Evolutionary conservation across 306 rosid species (phyloP).

Genomic region (Cucumis melo): DNA sequence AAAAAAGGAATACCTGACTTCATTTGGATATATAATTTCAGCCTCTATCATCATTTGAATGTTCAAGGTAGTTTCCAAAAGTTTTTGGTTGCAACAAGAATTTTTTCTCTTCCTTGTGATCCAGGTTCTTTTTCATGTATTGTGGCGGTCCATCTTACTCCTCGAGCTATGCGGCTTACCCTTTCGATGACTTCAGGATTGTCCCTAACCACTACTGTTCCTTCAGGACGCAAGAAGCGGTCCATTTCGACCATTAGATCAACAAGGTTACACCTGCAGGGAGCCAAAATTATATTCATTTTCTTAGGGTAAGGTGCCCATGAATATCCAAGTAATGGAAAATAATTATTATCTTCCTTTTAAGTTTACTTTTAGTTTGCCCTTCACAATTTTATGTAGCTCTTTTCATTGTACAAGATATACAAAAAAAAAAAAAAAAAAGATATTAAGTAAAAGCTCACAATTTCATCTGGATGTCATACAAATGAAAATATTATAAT

Average conservation of each 20-base stretch:
- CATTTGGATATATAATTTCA: not conserved
- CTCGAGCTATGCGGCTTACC: constrained; percentile 58
- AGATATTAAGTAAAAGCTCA: not conserved
- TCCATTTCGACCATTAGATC: constrained; percentile 95
- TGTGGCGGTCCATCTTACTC: constrained; percentile 55
- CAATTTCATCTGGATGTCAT: not conserved
- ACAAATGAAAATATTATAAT: not conserved
- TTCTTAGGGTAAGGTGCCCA: not conserved
- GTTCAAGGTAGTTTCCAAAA: constrained; percentile 49
- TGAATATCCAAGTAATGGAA: not conserved
- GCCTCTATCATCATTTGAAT: constrained; percentile 28
- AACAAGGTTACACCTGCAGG: constrained; percentile 70
- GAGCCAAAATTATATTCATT: not conserved
- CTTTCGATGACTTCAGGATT: constrained; percentile 60
- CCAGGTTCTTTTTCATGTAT: constrained; percentile 60
- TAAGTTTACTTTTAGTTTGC: not conserved
- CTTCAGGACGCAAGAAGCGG: constrained; percentile 83
- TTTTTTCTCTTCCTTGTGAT: constrained; percentile 62
- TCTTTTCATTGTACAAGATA: not conserved
- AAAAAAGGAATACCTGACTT: constrained; percentile 24
- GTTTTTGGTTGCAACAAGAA: constrained; percentile 66
- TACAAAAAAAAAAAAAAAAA: not conserved
- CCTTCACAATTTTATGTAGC: not conserved
- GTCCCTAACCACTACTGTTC: constrained; percentile 72
- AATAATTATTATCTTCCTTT: not conserved